phyloP scores from a whole-genome alignment of 495 filamentous ascomycete species.

The Penicillium turbatum region DNA sequence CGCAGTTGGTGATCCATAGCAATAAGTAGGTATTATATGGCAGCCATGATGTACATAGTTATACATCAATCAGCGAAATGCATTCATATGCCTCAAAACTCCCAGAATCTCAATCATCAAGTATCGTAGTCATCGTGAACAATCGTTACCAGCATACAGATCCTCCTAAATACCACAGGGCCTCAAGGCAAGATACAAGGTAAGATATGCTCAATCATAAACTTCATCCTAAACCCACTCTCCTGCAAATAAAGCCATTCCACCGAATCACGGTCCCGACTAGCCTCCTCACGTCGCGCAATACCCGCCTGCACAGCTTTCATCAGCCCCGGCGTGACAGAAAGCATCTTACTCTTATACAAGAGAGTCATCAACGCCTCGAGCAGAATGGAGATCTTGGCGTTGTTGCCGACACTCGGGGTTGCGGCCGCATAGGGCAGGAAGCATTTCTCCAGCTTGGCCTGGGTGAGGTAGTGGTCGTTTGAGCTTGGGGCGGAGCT shows the following conservation, averaged over 20 bases:
- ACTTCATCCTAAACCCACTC: slow-evolving; percentile 39
- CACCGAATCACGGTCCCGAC: slow-evolving; percentile 33
- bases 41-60: not conserved
- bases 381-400: slow-evolving; percentile 71
- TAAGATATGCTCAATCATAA: slow-evolving; percentile 28
- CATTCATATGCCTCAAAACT: not conserved
- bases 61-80: not conserved
- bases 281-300: slow-evolving; percentile 46
- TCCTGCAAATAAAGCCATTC: slow-evolving; percentile 40
- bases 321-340: slow-evolving; percentile 44
- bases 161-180: not conserved
- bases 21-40: not conserved
- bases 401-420: slow-evolving; percentile 63
- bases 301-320: slow-evolving; percentile 61
- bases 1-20: no score
- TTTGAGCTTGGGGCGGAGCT: slow-evolving; percentile 48
- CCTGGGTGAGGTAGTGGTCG: slow-evolving; percentile 47
- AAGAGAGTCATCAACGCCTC: slow-evolving; percentile 67
- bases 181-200: no score
- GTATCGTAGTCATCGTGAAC: slow-evolving; percentile 15
- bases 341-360: slow-evolving; percentile 35
- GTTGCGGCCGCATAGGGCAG: slow-evolving; percentile 68
- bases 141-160: not conserved
- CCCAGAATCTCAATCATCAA: slow-evolving; percentile 7
- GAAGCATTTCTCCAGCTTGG: slow-evolving; percentile 62